Evolutionary conservation across 306 rosid genomes (phyloP), one percentile per base, ranked within the genome.

Genomic region (Dicorynia guianensis): DNA sequence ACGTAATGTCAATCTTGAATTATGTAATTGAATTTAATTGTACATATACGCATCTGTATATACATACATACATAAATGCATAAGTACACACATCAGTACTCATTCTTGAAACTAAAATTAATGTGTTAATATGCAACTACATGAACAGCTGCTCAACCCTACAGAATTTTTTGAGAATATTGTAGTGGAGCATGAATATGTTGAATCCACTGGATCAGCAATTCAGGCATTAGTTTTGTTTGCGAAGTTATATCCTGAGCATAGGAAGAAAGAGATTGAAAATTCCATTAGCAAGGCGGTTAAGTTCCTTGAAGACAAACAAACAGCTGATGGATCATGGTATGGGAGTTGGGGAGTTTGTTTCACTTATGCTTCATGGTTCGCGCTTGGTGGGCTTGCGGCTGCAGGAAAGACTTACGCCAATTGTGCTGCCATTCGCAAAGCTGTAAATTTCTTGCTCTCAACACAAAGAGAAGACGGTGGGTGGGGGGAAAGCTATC

Each of bases 401-500:
- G 82, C 79, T 0, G 80, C 73, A 8, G 84, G 85, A 10, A 76
- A 67, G 69, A 85, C 76, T 20, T 85, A 60, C 56, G 15, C 30
- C 39, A 63, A 69, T 12, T 63, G 80, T 38, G 13, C 47, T 55
- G 34, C 86, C 8, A 55, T 79, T n/a, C 75, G 82, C 11, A 85
- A 57, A 71, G 85, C 40, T 0, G 77, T 79, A 0, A 9, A 53
- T 1, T 85, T 85, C 66, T 52, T 85, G 30, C 80, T 85, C 5
- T 17, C 8, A 10, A n/a, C 58, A 39, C 86, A 82, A 35, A 71
- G 36, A 25, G 77, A 69, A 0, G 40, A 82, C 11, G 89, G 89
- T 11, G 89, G 89, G 2, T 85, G 87, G 87, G 86, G 87, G 56
- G 89, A 85, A 43, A 79, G 87, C 30, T 79, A 85, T 42, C 50